Conservation (phyloP, 1,284 basidiomycete genomes). For the Ustilago cynodontis region DNA sequence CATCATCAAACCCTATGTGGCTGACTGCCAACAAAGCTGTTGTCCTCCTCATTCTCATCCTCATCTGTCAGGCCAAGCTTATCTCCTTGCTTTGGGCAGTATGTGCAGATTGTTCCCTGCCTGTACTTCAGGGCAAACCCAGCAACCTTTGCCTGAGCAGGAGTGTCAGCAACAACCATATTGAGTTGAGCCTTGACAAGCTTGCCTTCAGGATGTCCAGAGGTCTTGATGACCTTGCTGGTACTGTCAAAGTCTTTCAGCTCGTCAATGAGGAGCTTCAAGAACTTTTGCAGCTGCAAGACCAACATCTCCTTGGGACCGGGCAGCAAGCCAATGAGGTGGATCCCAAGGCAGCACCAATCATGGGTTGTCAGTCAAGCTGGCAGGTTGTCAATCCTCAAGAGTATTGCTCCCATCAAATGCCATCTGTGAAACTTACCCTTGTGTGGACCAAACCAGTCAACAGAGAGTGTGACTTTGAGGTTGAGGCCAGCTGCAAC, state of each 20-base stretch:
- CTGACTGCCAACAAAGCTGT: neutral
- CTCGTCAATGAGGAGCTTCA: conserved; percentile 9
- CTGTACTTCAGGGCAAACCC: neutral
- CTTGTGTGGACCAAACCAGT: conserved; percentile 17
- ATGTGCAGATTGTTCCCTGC: neutral
- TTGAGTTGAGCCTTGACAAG: neutral
- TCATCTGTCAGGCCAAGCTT: neutral
- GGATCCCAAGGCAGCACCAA: conserved; percentile 2
- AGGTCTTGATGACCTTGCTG: neutral
- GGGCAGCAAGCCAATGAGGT: conserved; percentile 10
- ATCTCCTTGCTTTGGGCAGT: neutral
- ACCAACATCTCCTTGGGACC: conserved; percentile 1
- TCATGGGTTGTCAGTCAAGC: neutral
- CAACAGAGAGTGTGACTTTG: conserved; percentile 17
- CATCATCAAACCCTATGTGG: neutral
- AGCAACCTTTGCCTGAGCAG: conserved; percentile 8
- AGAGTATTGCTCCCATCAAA: conserved; percentile 1
- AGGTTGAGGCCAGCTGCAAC: neutral
- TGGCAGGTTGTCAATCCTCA: conserved; percentile 15
- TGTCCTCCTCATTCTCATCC: neutral
- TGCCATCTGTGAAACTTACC: neutral
- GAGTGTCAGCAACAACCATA: conserved; percentile 8
- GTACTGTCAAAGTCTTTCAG: neutral
- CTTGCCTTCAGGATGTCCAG: neutral
- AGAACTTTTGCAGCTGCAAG: neutral